Evolutionary conservation across 129 eudicot genomes (phyloP).

Genomic region (Artemisia annua): DNA sequence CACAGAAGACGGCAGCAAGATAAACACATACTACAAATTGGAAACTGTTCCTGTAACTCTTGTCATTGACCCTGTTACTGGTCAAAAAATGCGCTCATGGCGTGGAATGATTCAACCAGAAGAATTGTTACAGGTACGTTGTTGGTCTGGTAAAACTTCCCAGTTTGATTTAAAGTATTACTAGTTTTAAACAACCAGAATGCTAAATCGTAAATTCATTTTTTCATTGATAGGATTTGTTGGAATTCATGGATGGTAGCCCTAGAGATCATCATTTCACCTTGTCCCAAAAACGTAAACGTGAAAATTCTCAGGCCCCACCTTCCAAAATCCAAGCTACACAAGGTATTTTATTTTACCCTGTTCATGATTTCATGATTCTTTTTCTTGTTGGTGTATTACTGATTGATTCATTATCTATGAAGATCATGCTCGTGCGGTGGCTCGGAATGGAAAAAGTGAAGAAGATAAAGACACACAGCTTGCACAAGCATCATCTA

Average conservation of each 20-base stretch:
- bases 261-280: slow-evolving; percentile 71
- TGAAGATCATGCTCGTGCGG: slow-evolving; percentile 13
- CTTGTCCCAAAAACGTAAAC: slow-evolving; percentile 77
- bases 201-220: background rate
- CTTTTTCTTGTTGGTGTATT: background rate
- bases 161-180: background rate
- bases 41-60: slow-evolving; percentile 78
- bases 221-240: slow-evolving; percentile 56
- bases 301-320: slow-evolving; percentile 59
- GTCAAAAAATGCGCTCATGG: slow-evolving; percentile 98
- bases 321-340: slow-evolving; percentile 48
- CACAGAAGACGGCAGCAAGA: slow-evolving; percentile 94
- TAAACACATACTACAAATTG: slow-evolving; percentile 82
- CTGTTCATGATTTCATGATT: background rate
- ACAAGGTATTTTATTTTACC: slow-evolving; percentile 23
- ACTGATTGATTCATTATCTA: background rate
- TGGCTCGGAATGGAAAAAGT: slow-evolving; percentile 46
- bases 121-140: slow-evolving; percentile 70
- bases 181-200: background rate
- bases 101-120: slow-evolving; percentile 97
- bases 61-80: slow-evolving; percentile 88
- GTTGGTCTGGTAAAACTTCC: background rate
- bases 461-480: slow-evolving; percentile 71
- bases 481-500: slow-evolving; percentile 66
- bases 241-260: slow-evolving; percentile 79